A percentile compares a stretch with the other conserved stretches of the same genome.
Evolutionary conservation across 202 grass and related monocot genomes (phyloP).

Genomic region (Schoenoplectus triqueter): DNA sequence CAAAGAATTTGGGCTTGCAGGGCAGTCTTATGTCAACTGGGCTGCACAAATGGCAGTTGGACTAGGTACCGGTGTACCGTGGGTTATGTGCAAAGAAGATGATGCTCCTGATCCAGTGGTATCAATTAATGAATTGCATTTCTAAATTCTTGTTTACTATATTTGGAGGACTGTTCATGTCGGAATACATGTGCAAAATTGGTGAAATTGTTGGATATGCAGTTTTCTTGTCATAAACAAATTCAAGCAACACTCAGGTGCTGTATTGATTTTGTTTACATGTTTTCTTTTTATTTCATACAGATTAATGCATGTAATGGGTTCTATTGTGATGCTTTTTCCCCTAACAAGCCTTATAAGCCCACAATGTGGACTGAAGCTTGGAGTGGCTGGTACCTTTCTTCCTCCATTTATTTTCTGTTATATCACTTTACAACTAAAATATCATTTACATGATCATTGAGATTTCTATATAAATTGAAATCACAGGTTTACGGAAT

Average conservation of each 20-base stretch:
- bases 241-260: not conserved
- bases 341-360: slow-evolving; percentile 85
- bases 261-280: not conserved
- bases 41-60: slow-evolving; percentile 89
- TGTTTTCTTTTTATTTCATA: slow-evolving; percentile 35
- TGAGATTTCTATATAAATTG: slow-evolving; percentile 22
- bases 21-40: slow-evolving; percentile 85
- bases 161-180: not conserved
- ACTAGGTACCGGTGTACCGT: slow-evolving; percentile 86
- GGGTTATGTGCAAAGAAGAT: slow-evolving; percentile 99
- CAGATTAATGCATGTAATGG: slow-evolving; percentile 99
- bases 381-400: slow-evolving; percentile 95
- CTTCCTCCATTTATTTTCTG: slow-evolving; percentile 31
- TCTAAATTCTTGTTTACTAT: slow-evolving; percentile 1
- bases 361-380: slow-evolving; percentile 99
- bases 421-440: slow-evolving; percentile 18
- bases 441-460: slow-evolving; percentile 15
- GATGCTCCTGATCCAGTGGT: slow-evolving; percentile 99
- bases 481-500: slow-evolving; percentile 81
- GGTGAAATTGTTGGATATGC: not conserved
- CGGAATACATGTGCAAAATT: not conserved
- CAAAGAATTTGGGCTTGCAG: slow-evolving; percentile 66
- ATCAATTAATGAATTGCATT: slow-evolving; percentile 35
- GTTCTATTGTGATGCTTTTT: slow-evolving; percentile 92
- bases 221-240: not conserved